Evolutionary conservation across 73 alveolate species (phyloP).

Genomic region (Durusdinium trenchii): DNA sequence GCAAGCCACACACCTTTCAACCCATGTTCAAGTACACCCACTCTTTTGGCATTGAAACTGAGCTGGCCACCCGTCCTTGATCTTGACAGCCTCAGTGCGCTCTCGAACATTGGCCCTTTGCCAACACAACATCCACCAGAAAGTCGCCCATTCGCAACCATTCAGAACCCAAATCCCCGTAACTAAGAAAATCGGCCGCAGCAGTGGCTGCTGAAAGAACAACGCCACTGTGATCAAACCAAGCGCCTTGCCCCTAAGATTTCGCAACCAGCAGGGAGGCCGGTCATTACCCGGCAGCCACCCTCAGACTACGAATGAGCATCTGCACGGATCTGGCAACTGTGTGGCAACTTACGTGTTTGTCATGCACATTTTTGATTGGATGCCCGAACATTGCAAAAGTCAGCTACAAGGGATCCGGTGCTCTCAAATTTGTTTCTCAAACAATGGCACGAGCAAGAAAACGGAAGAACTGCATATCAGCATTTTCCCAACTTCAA

Average conservation of each 20-base stretch:
- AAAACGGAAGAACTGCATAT: too few species aligned
- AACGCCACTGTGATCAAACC: not conserved
- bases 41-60: not conserved
- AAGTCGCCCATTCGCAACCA: not conserved
- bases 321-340: too few species aligned
- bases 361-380: too few species aligned
- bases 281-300: slow-evolving; percentile 67
- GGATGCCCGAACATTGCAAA: too few species aligned
- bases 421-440: too few species aligned
- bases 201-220: not conserved
- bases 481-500: too few species aligned
- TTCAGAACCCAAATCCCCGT: not conserved
- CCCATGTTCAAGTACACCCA: too few species aligned
- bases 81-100: slow-evolving; percentile 45
- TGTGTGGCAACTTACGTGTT: too few species aligned
- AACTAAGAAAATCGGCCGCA: not conserved
- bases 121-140: not conserved
- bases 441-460: too few species aligned
- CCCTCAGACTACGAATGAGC: too few species aligned
- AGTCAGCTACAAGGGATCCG: too few species aligned
- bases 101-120: not conserved
- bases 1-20: too few species aligned
- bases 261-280: slow-evolving; percentile 92
- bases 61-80: slow-evolving; percentile 56
- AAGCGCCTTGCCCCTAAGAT: slow-evolving; percentile 36